Percentiles rank a stretch among this genome's conserved stretches.
Evolutionary conservation across 495 filamentous ascomycete species (phyloP).

Genomic region (Baudoinia panamericana): DNA sequence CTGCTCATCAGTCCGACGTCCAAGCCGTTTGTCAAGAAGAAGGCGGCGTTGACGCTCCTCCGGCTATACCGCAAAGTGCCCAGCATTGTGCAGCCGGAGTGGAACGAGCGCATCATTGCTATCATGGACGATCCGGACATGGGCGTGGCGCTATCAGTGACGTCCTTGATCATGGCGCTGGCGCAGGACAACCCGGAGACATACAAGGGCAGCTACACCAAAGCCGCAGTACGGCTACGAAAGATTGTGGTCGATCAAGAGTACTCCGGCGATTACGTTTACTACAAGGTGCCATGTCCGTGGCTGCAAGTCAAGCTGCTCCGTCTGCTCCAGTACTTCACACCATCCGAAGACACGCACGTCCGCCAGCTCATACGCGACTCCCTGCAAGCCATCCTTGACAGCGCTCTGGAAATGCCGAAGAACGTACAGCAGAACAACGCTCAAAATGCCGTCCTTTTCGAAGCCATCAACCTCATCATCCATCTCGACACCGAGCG

Average conservation of each 20-base stretch:
- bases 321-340: constrained; percentile 85
- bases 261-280: constrained; percentile 76
- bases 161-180: constrained; percentile 89
- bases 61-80: constrained; percentile 90
- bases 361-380: constrained; percentile 85
- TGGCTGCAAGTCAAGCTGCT: constrained; percentile 97
- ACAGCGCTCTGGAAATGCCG: constrained; percentile 78
- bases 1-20: constrained; percentile 92
- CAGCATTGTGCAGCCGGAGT: constrained; percentile 85
- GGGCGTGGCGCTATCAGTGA: constrained; percentile 89
- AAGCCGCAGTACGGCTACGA: constrained; percentile 80
- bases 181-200: constrained; percentile 86
- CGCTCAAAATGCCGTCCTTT: constrained; percentile 93
- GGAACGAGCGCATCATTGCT: constrained; percentile 94
- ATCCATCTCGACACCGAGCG: constrained; percentile 98
- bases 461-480: constrained; percentile 96
- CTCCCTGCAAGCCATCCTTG: constrained; percentile 77
- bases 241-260: constrained; percentile 80
- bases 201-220: constrained; percentile 88
- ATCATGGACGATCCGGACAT: constrained; percentile 96
- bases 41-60: constrained; percentile 91
- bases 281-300: constrained; percentile 97
- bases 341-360: constrained; percentile 88
- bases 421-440: constrained; percentile 99
- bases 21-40: constrained; percentile 98